Percentiles rank a stretch among this genome's conserved stretches.
phyloP scores from a whole-genome alignment of 257 asterid species.

The Salvia rosmarinus region DNA sequence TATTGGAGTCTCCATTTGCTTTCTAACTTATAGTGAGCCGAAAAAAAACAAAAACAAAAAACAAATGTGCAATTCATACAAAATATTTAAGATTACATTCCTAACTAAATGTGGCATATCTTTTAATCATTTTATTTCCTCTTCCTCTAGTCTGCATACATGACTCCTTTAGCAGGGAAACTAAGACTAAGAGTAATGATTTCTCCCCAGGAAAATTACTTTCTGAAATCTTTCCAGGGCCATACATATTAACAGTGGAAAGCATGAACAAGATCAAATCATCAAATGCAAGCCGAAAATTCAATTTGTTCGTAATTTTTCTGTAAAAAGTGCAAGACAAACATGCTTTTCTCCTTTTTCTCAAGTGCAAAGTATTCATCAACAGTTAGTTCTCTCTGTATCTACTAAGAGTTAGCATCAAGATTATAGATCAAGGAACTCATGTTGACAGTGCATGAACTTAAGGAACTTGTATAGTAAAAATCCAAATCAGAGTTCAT shows the following conservation, averaged over 20 bases:
- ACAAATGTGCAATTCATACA: not conserved
- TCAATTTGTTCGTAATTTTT: not conserved
- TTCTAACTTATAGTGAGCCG: not conserved
- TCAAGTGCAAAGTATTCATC: not conserved
- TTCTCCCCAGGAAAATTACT: not conserved
- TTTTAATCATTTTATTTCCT: not conserved
- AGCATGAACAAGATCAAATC: not conserved
- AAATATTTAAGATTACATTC: not conserved
- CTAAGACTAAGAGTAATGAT: not conserved
- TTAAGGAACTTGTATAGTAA: not conserved
- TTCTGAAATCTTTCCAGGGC: not conserved
- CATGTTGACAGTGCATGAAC: not conserved
- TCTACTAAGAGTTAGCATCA: not conserved
- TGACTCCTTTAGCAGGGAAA: conserved; percentile 4
- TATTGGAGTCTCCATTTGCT: not conserved
- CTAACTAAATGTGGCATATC: not conserved
- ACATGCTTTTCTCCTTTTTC: not conserved
- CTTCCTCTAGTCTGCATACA: not conserved
- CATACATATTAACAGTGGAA: not conserved
- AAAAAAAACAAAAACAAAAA: not conserved
- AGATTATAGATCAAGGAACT: not conserved
- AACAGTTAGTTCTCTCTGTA: not conserved
- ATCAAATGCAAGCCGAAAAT: not conserved
- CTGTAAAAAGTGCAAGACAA: not conserved
- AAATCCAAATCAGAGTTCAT: not conserved